Conservation (phyloP, 2,329 filamentous ascomycete genomes). For the Aspergillus sp. region DNA sequence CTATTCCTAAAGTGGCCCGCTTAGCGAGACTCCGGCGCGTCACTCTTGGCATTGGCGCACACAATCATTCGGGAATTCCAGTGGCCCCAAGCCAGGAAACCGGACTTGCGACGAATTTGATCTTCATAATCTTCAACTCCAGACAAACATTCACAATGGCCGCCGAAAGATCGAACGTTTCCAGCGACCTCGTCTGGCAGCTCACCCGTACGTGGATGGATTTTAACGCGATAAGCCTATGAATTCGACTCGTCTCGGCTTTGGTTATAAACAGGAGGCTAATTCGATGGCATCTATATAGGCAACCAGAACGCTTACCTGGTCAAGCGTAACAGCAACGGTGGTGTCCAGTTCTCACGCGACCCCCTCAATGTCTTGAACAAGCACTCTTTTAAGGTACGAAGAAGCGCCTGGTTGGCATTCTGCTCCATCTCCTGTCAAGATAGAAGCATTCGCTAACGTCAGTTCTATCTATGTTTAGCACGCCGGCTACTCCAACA, state of each 20-base stretch:
- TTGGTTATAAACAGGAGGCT: constrained; percentile 7
- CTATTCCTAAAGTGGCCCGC: constrained; percentile 37
- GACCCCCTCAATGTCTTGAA: constrained; percentile 93
- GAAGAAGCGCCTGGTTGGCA: constrained; percentile 4
- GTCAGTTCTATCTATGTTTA: constrained; percentile 38
- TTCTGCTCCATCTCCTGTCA: constrained; percentile 7
- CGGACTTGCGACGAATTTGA: constrained; percentile 24
- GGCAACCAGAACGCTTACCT: constrained; percentile 87
- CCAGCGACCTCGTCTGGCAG: constrained; percentile 91
- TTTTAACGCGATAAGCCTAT: constrained; percentile 2
- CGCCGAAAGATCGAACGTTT: constrained; percentile 68
- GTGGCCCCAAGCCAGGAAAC: constrained; percentile 11
- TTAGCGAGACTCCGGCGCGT: constrained; percentile 38
- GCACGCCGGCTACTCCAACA: constrained; percentile 91
- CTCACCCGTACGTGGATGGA: constrained; percentile 73
- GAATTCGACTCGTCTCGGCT: neutral
- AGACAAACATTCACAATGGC: constrained; percentile 39
- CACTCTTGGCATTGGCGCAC: constrained; percentile 32
- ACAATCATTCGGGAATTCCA: constrained; percentile 21
- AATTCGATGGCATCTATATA: constrained; percentile 41
- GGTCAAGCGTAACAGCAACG: constrained; percentile 80
- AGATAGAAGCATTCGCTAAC: constrained; percentile 19
- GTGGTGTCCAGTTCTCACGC: constrained; percentile 85
- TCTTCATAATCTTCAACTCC: constrained; percentile 24
- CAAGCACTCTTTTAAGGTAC: constrained; percentile 85